A percentile compares a stretch with the other conserved stretches of the same genome.
Evolutionary conservation across 192 early-diverging fungal species (phyloP).

Genomic region (Chytriomyces sp.): DNA sequence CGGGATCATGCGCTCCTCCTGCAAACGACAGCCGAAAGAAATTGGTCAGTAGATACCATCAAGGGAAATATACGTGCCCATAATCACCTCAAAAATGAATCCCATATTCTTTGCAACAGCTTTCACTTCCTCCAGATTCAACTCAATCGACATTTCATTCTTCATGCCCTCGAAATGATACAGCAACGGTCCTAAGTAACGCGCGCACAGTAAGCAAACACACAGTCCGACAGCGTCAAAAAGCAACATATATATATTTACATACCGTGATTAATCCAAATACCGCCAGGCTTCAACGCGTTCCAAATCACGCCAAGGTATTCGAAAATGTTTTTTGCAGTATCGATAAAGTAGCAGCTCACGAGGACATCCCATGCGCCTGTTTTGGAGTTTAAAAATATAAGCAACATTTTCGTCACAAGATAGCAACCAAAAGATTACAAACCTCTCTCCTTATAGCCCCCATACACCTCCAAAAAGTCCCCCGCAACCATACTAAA

Average conservation of each 20-base stretch:
- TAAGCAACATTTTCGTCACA: background rate
- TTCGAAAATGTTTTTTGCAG: constrained; percentile 87
- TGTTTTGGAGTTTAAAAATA: constrained; percentile 7
- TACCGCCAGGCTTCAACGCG: constrained; percentile 66
- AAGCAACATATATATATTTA: constrained; percentile 7
- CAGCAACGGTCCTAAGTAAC: constrained; percentile 73
- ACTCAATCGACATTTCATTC: constrained; percentile 83
- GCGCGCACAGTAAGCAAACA: background rate
- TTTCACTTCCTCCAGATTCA: constrained; percentile 83
- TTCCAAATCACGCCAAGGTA: constrained; percentile 85
- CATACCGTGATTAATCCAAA: constrained; percentile 56
- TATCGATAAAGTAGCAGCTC: constrained; percentile 98
- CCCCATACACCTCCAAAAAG: constrained; percentile 86
- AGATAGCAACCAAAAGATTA: background rate
- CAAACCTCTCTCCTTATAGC: constrained; percentile 9
- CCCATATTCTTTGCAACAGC: constrained; percentile 47
- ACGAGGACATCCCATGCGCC: constrained; percentile 85
- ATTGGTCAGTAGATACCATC: background rate
- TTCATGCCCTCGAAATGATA: constrained; percentile 93
- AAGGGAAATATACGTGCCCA: background rate
- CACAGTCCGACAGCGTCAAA: background rate
- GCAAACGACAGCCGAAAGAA: constrained; percentile 33
- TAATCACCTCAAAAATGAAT: constrained; percentile 66
- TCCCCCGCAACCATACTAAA: constrained; percentile 99
- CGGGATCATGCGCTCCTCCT: constrained; percentile 59